Evolutionary conservation across 306 rosid species (phyloP), one percentile per base, ranked within the genome.

Genomic region (Mimosa pudica): DNA sequence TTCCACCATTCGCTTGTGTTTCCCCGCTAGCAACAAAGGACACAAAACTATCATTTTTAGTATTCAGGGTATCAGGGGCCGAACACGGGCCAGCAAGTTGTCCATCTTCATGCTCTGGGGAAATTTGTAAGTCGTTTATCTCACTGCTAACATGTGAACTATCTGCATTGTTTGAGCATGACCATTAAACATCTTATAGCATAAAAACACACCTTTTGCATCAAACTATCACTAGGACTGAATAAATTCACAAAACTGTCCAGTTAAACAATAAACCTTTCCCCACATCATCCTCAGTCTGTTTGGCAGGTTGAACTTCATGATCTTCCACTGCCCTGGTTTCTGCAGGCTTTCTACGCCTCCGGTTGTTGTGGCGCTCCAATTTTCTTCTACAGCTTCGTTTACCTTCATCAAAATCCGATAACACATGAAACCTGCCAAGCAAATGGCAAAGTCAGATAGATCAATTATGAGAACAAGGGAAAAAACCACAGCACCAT

Each of bases 321-420:
- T 81, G 84, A 71, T 83, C 88, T 14, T 16, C 73, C 8, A 64
- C 65, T 79, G 61, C 71, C 72, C 54, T 72, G 16, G 92, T 78
- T 76, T 84, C 93, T 9, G 55, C 63, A 12, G 92, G 86, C 77
- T 93, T 96, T 83, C 99, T 91, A 16, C 98, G 81, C 81, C 98
- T 87, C 71, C 98, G 81, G 58, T 87, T 93, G 86, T 96, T 96
- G 82, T 96, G 99, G 35, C 94, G 92, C 89, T 93, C 99, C 74
- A 96, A 77, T 84, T 96, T 96, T 71, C 97, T 89, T 79, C 99
- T 88, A 77, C 99, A 96, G 65, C 99, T 93, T 10, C 99, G 94
- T 71, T 93, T 96, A 11, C 98, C 99, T 86, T 96, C 98, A 42
- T 96, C 99, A 82, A 96, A 96, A 86, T 96, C 98, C 70, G 91